These are phyloP conservation scores for Lodderomyces parapsilosis DNA, from an alignment of 1,139 yeast genomes.

Conservation along the genomic window DNA sequence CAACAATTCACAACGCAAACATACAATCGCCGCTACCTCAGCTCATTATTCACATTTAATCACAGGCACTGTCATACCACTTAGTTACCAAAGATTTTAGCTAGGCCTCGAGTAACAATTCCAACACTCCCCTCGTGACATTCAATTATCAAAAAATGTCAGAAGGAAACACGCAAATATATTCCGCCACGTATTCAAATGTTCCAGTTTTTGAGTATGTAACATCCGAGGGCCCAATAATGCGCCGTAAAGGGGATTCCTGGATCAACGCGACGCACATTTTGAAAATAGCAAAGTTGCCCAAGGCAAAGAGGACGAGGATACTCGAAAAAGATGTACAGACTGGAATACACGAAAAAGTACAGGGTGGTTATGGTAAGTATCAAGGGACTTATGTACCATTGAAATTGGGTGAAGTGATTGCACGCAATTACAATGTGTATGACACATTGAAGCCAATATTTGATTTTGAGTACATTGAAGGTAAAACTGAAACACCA, in stretches of 20 bases:
- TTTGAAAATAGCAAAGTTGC: slow-evolving; percentile 81
- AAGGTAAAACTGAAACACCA: slow-evolving; percentile 61
- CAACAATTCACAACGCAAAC: too few relatives aligned
- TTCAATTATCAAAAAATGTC: slow-evolving; percentile 19
- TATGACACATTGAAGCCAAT: slow-evolving; percentile 63
- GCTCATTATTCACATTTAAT: too few relatives aligned
- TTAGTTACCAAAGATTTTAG: too few relatives aligned
- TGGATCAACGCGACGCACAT: slow-evolving; percentile 93
- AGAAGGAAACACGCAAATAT: slow-evolving; percentile 43
- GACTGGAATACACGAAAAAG: slow-evolving; percentile 82
- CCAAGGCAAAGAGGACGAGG: slow-evolving; percentile 82
- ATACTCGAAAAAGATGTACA: slow-evolving; percentile 87
- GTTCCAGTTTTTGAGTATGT: slow-evolving; percentile 74
- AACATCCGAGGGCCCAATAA: slow-evolving; percentile 71
- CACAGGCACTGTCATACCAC: too few relatives aligned
- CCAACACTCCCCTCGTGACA: background rate
- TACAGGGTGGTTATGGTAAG: slow-evolving; percentile 94
- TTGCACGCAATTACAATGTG: slow-evolving; percentile 76
- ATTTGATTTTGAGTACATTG: slow-evolving; percentile 58
- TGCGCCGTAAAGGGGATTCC: slow-evolving; percentile 78
- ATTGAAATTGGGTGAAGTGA: slow-evolving; percentile 55
- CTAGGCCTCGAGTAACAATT: too few relatives aligned
- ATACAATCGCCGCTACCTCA: too few relatives aligned
- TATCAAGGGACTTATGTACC: slow-evolving; percentile 97
- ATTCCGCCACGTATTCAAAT: slow-evolving; percentile 79